Percentiles rank a stretch among this genome's conserved stretches.
These are phyloP conservation scores for Stagonosporopsis cucurbitacearum DNA, from an alignment of 2,329 filamentous ascomycete genomes.

Conservation along the genomic window DNA sequence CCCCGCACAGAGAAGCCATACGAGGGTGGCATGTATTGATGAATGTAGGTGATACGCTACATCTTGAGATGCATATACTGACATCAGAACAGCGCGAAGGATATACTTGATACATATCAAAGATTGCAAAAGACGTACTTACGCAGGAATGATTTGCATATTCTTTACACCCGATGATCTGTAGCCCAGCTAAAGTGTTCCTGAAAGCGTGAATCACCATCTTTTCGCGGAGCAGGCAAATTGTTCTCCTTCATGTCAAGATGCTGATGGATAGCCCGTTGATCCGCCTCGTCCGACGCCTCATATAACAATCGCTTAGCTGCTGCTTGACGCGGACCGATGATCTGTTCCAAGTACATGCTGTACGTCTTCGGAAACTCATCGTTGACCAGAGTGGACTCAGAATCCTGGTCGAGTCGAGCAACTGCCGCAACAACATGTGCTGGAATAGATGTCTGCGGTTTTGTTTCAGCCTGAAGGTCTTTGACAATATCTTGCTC, in stretches of 20 bases:
- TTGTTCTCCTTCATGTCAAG: not conserved
- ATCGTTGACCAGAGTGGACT: not conserved
- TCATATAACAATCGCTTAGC: not conserved
- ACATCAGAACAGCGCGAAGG: not conserved
- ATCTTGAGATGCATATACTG: not conserved
- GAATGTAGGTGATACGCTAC: not conserved
- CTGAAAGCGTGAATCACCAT: not conserved
- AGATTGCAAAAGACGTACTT: not conserved
- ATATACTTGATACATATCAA: not conserved
- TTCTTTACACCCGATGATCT: not conserved
- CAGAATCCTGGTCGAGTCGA: not conserved
- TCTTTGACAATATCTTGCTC: not conserved
- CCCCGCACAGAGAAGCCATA: constrained; percentile 9
- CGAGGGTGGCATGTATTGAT: constrained; percentile 20
- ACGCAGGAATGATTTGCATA: not conserved
- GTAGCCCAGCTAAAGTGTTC: not conserved
- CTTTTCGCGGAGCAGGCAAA: not conserved
- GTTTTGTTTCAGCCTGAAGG: not conserved
- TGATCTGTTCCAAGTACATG: not conserved
- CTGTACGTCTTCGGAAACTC: not conserved
- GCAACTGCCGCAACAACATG: not conserved
- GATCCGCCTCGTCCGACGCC: not conserved
- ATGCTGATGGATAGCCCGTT: not conserved
- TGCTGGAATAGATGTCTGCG: not conserved
- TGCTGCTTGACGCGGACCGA: constrained; percentile 1